These are phyloP conservation scores for Lotmaria passim DNA, from an alignment of 208 protist species.

Conservation along the genomic window DNA sequence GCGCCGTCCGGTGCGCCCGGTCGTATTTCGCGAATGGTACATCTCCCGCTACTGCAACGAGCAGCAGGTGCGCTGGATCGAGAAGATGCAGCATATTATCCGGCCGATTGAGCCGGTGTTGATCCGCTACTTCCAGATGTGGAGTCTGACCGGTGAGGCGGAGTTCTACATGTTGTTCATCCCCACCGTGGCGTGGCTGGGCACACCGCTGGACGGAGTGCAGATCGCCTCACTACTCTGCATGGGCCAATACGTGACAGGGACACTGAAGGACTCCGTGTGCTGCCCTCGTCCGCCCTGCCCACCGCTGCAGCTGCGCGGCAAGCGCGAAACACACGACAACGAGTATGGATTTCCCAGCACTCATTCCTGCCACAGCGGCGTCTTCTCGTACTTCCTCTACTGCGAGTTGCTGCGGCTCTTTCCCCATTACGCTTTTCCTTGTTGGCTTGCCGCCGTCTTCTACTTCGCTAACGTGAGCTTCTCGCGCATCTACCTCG, in stretches of 20 bases:
- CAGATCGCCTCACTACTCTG: slow-evolving; percentile 57
- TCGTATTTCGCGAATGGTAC: slow-evolving; percentile 76
- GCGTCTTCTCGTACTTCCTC: slow-evolving; percentile 61
- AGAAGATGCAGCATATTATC: slow-evolving; percentile 39
- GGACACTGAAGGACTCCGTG: slow-evolving; percentile 59
- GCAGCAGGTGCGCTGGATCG: slow-evolving; percentile 46
- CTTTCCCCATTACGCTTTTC: slow-evolving; percentile 41
- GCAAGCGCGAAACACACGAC: slow-evolving; percentile 46
- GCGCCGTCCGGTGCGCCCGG: slow-evolving; percentile 19
- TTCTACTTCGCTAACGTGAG: slow-evolving; percentile 56
- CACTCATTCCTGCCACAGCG: slow-evolving; percentile 65
- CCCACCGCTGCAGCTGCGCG: slow-evolving; percentile 64
- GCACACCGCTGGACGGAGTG: slow-evolving; percentile 32
- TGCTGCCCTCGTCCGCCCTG: slow-evolving; percentile 74
- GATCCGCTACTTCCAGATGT: slow-evolving; percentile 62
- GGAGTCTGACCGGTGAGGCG: slow-evolving; percentile 70
- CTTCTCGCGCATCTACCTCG: slow-evolving; percentile 69
- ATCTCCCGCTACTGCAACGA: slow-evolving; percentile 70
- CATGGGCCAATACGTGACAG: slow-evolving; percentile 68
- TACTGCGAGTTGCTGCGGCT: slow-evolving; percentile 45
- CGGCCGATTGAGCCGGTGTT: slow-evolving; percentile 35
- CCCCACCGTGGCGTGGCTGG: slow-evolving; percentile 60
- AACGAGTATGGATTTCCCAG: slow-evolving; percentile 82
- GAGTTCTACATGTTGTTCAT: slow-evolving; percentile 75
- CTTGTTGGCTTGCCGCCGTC: slow-evolving; percentile 51